Evolutionary conservation across 768 basidiomycete genomes (phyloP), one percentile per base, ranked within the genome.

Genomic region (Mycena galopus): DNA sequence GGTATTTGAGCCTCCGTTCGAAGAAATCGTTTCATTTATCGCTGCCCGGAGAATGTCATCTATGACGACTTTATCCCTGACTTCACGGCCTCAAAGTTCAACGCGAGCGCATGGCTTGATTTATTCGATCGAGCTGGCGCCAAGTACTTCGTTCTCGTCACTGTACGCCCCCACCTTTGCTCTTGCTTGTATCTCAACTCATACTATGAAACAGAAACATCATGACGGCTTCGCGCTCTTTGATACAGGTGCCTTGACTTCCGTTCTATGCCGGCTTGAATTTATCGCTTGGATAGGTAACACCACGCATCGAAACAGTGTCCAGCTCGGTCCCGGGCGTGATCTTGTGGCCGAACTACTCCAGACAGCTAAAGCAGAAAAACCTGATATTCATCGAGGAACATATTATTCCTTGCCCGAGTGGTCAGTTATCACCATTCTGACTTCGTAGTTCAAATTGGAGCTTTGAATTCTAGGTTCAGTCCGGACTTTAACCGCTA

Each of bases 211-310:
- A 21, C 74, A 88, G 86, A 91, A 89, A 85, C 90, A 91, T 65
- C 90, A 91, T 67, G 91, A 91, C 65, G 91, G 91, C 0, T 90
- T 86, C 68, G 82, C 82, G 1, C 75, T 91, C 2, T 91, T 91
- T 37, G 88, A 91, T 73, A 88, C 91, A 4, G 72, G 72, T 73
- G 25, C 37, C 6, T 17, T 21, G 32, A 12, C 21, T 33, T 16
- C 23, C n/a, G 10, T 14, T 37, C 23, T 58, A 21, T 58, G 19
- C 16, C 33, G 35, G 14, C 10, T 21, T 51, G 23, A 7, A 57
- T 25, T 12, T 55, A 32, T 23, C 6, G 8, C 30, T 10, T 10
- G 29, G 8, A 14, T 37, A 73, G 83, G 82, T 59, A 83, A 88
- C 62, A 88, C 89, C 5, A 88, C 88, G 0, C 81, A 89, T 73